A percentile compares a stretch with the other conserved stretches of the same genome.
These are phyloP conservation scores for Lodderomyces metapsilosis DNA, from an alignment of 1,139 yeast species.

Conservation along the genomic window DNA sequence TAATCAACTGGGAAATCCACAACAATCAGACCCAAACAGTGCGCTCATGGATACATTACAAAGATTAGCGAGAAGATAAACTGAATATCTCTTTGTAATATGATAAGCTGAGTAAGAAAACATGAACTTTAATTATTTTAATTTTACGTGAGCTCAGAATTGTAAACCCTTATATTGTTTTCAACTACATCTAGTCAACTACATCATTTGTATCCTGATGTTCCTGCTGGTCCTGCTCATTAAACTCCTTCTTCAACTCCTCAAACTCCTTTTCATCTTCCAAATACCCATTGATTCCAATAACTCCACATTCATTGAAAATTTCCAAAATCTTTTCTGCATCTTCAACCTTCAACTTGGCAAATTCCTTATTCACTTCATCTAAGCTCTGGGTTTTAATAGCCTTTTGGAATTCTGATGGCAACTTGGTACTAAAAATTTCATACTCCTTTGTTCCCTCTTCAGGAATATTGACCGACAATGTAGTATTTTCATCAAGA, in stretches of 20 bases:
- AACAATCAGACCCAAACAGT: slow-evolving; percentile 17
- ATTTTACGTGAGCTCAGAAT: neutral
- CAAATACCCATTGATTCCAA: slow-evolving; percentile 73
- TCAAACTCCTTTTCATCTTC: slow-evolving; percentile 77
- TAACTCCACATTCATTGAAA: slow-evolving; percentile 79
- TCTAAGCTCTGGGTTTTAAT: slow-evolving; percentile 70
- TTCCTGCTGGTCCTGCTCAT: slow-evolving; percentile 15
- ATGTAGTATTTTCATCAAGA: slow-evolving; percentile 78
- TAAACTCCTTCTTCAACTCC: slow-evolving; percentile 52
- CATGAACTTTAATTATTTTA: neutral
- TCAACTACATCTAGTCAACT: slow-evolving; percentile 20
- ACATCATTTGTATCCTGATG: slow-evolving; percentile 21
- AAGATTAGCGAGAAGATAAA: slow-evolving; percentile 26
- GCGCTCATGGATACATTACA: slow-evolving; percentile 41
- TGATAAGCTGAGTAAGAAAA: neutral
- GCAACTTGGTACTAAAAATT: slow-evolving; percentile 53
- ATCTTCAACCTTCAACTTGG: slow-evolving; percentile 67
- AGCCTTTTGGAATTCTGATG: slow-evolving; percentile 70
- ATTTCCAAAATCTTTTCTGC: slow-evolving; percentile 77
- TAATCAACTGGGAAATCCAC: slow-evolving; percentile 12
- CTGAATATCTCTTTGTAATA: neutral
- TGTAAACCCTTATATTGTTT: neutral
- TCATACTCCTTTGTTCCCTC: slow-evolving; percentile 53
- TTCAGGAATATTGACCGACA: slow-evolving; percentile 71
- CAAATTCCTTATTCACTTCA: slow-evolving; percentile 81